phyloP scores from a whole-genome alignment of 805 yeast species.

The Cyberlindnera euphorbiae region DNA sequence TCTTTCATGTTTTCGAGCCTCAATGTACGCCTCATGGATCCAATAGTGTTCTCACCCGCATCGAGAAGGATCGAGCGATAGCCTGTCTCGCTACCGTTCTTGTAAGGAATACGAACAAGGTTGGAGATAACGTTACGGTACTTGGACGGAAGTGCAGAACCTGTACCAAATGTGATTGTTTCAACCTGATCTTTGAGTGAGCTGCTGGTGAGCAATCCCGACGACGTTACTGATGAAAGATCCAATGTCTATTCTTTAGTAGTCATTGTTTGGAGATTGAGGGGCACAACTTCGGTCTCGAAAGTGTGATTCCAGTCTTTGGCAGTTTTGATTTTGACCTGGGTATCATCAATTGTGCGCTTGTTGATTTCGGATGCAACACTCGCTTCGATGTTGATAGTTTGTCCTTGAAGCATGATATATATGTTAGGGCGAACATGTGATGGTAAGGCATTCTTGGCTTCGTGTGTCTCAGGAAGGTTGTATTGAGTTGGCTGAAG shows the following conservation, averaged over 20 bases:
- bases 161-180: constrained; percentile 81
- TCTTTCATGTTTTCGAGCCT: constrained; percentile 38
- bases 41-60: constrained; percentile 94
- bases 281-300: constrained; percentile 24
- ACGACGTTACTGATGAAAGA: constrained; percentile 17
- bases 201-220: constrained; percentile 7
- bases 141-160: constrained; percentile 83
- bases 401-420: constrained; percentile 21
- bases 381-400: constrained; percentile 17
- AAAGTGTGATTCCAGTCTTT: constrained; percentile 27
- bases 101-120: constrained; percentile 63
- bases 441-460: constrained; percentile 27
- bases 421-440: constrained; percentile 19
- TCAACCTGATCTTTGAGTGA: constrained; percentile 52
- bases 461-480: constrained; percentile 31
- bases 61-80: constrained; percentile 62
- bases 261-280: constrained; percentile 11
- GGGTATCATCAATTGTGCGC: constrained; percentile 9
- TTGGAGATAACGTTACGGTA: constrained; percentile 83
- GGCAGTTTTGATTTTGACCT: constrained; percentile 8
- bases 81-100: constrained; percentile 15
- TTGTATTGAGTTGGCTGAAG: constrained; percentile 39
- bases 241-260: constrained; percentile 10
- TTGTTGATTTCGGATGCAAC: constrained; percentile 14
- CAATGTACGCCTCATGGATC: constrained; percentile 60